Evolutionary conservation across 352 stramenopile genomes (phyloP).

Genomic region (Plasmopara halstedii): DNA sequence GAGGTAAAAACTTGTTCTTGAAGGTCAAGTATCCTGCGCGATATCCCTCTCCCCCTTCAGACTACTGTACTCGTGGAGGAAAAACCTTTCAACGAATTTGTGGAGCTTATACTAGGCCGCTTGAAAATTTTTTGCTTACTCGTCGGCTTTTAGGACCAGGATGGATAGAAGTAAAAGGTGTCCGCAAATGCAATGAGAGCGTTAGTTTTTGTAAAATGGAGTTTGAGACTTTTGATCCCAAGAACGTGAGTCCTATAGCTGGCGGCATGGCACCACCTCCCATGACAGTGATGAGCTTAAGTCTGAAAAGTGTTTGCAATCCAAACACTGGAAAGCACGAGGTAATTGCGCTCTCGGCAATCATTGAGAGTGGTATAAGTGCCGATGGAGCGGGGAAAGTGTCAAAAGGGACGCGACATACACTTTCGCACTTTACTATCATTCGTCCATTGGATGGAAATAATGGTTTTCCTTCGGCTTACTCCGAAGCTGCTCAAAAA

Average conservation of each 20-base stretch:
- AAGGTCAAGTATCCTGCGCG: slow-evolving; percentile 97
- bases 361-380: slow-evolving; percentile 71
- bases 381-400: slow-evolving; percentile 42
- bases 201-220: slow-evolving; percentile 93
- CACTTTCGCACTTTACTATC: slow-evolving; percentile 71
- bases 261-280: slow-evolving; percentile 76
- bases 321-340: slow-evolving; percentile 94
- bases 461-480: slow-evolving; percentile 48
- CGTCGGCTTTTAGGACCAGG: slow-evolving; percentile 95
- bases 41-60: slow-evolving; percentile 76
- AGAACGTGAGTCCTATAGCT: slow-evolving; percentile 82
- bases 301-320: slow-evolving; percentile 97
- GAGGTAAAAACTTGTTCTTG: slow-evolving; percentile 93
- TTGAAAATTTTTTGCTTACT: slow-evolving; percentile 98
- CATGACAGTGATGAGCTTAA: slow-evolving; percentile 94
- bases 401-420: slow-evolving; percentile 24
- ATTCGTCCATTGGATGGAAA: slow-evolving; percentile 73
- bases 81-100: slow-evolving; percentile 94
- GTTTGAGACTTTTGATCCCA: slow-evolving; percentile 88
- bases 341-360: slow-evolving; percentile 83
- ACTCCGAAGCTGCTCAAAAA: slow-evolving; percentile 35
- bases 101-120: slow-evolving; percentile 84
- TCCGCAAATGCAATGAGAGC: slow-evolving; percentile 56
- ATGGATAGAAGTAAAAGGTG: slow-evolving; percentile 94
- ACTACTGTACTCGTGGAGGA: slow-evolving; percentile 85